Base-by-base conservation (phyloP, 192 early-diverging fungal species). In the Piromyces sp. region DNA sequence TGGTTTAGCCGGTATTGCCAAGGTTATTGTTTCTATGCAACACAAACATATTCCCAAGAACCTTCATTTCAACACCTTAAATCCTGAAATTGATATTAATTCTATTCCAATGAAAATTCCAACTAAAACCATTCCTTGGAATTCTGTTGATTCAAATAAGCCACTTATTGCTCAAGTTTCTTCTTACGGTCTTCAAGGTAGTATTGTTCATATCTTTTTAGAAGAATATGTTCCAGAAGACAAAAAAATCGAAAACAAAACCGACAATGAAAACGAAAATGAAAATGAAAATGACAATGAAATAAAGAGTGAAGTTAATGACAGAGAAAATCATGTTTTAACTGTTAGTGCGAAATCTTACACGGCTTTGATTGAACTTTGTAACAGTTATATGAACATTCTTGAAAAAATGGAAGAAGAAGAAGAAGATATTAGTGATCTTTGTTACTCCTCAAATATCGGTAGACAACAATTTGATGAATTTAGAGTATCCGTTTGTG, bases 181-280 rank as follows among this genome's bases (percentile, higher is more conserved):
- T 38, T 79, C 83, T 6, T 87, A 68, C 30, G 86, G 85, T 31
- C 36, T 86, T 79, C 83, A 85, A 58, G 86, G 85, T 30, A 30
- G 83, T 29, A 87, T 86, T 79, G 16, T 79, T 30, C 85, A 86
- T 79, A 26, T 84, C 19, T 83, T 86, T 13, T 28, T 87, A 15
- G 83, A 85, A 68, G 51, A 68, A 68, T 68, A 68, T 9, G 9
- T 68, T 68, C 51, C 51, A 68, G 9, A 68, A 68, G 7, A n/a
- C 5, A 5, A 68, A n/a, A 1, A 68, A n/a, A 7, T 0, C 4
- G 4, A 7, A 28, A 11, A 68, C 0, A 5, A 2, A 0, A n/a
- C 22, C 2, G 9, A 68, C 9, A 17, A 4, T n/a, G 26, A 68
- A 68, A 51, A 17, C 2, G 6, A 1, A 22, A 22, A 17, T 6